Evolutionary conservation across 306 rosid genomes (phyloP), one percentile per base, ranked within the genome.

Genomic region (Glycyrrhiza uralensis): DNA sequence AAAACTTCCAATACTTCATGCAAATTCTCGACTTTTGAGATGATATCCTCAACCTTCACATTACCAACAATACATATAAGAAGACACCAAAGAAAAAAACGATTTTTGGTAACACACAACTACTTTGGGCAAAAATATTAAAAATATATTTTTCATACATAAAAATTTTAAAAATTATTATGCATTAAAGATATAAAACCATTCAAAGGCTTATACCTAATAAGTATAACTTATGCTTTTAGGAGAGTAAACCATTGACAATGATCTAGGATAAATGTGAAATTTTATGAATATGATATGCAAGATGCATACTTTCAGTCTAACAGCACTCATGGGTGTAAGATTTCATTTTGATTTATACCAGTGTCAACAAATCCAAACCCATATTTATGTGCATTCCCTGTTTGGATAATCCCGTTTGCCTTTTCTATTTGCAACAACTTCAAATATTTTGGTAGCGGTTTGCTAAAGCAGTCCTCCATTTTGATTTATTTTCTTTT

Each of bases 21-120:
- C 82, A 87, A 67, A 80, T 71, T 72, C 80, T 78, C 77, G 71
- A 87, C 62, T 72, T 81, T 82, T 70, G 61, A 66, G 76, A 87
- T 26, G 56, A 78, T 84, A 85, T 94, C 96, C 79, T 89, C 91
- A 76, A 85, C 87, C 98, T 94, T 86, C 84, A 74, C 36, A 77
- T 60, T 55, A 82, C 35, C 66, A 82, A 68, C 49, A 66, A 54
- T 18, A 73, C 62, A 42, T 33, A 75, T 68, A 42, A 77, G 44
- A 36, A 67, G 33, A 57, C 51, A 44, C 26, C 42, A 42, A 23
- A 54, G 44, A 23, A 12, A 17, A 14, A 35, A 56, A 17, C 0
- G 12, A 4, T 5, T 18, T 24, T 19, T 58, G 17, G 10, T 14
- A 24, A 60, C 30, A 72, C 39, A 54, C n/a, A 77, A 66, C 46